Evolutionary conservation across 768 basidiomycete genomes (phyloP), one percentile per base, ranked within the genome.

Genomic region (Podaxis pistillaris): DNA sequence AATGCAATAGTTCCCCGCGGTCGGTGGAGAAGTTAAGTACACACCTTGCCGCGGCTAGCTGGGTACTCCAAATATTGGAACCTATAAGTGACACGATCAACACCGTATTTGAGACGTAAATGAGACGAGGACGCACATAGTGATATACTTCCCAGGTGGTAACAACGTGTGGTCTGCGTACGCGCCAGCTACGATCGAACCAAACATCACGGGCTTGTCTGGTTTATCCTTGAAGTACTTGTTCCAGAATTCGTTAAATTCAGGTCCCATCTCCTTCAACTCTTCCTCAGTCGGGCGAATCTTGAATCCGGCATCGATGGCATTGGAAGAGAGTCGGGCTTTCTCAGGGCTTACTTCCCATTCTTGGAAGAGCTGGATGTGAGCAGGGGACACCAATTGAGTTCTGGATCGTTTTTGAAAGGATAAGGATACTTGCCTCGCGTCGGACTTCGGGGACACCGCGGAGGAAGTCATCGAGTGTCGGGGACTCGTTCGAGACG

Each of bases 41-140:
- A 19, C n/a, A 83, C 85, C 79, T 86, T 88, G 67, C 88, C 88
- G 70, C 88, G 86, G 70, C 83, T 85, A 4, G 86, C 88, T 4
- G 88, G 87, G 73, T 90, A 90, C 79, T 90, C 87, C 78, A 89
- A 78, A 70, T 88, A 88, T 69, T 87, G 87, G 86, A 89, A 88
- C 75, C 79, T 79, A 60, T 13, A 57, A 24, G 4, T 22, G 9
- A 33, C 47, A 24, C 24, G 0, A 50, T 24, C 49, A 50, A 26
- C 12, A 12, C 22, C 12, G 2, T 19, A 46, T 8, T 9, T 9
- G 33, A 33, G 38, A 62, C 41, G 50, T 3, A 22, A 17, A 53
- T 24, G 49, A 53, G 55, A 19, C n/a, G 46, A 41, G 50, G 4
- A 68, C 75, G 33, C 64, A 83, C 87, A 88, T 88, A 2, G 86